Evolutionary conservation across 2,329 filamentous ascomycete species (phyloP).

Genomic region (Phialophora verrucosa): DNA sequence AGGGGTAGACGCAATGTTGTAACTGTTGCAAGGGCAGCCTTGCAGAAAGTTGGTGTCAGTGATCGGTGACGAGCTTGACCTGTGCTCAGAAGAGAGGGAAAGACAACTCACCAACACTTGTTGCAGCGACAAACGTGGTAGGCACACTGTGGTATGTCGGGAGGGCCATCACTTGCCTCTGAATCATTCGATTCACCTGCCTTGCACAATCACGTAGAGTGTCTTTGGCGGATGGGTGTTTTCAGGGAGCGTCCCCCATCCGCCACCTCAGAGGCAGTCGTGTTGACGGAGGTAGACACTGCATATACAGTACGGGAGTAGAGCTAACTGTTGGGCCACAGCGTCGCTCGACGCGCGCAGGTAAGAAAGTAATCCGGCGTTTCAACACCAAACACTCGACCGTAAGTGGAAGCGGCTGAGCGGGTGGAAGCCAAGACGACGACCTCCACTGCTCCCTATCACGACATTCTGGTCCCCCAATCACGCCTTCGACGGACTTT

Average conservation of each 20-base stretch:
- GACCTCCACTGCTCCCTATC: neutral
- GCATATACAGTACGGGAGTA: no score
- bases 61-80: no score
- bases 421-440: neutral
- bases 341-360: no score
- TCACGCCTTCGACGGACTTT: conserved; percentile 14
- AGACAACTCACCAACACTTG: neutral
- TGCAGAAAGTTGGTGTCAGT: neutral
- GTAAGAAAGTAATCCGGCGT: neutral
- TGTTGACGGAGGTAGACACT: no score
- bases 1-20: neutral
- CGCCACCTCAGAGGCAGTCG: no score
- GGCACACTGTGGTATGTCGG: neutral
- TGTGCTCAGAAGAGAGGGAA: neutral
- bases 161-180: neutral
- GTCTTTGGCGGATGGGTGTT: no score
- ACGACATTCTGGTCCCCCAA: conserved; percentile 6
- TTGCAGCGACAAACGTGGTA: neutral
- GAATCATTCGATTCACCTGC: neutral
- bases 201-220: neutral
- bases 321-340: neutral
- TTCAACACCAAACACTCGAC: neutral
- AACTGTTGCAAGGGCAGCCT: neutral
- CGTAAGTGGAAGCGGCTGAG: neutral
- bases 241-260: no score